These are phyloP conservation scores for Penicillium italicum DNA, from an alignment of 2,329 filamentous ascomycete genomes.

Conservation along the genomic window DNA sequence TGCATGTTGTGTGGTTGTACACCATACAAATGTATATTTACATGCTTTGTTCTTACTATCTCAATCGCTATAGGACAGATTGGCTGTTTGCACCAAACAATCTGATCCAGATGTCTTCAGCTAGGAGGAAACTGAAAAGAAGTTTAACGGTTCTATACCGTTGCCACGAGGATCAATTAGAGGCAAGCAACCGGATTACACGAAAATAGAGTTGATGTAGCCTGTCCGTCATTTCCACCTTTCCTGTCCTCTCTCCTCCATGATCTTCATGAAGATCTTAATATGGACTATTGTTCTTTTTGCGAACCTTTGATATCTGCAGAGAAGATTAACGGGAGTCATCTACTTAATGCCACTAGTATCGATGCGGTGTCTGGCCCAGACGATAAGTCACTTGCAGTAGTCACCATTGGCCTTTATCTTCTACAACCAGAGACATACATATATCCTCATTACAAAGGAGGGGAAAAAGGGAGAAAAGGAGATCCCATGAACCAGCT, in stretches of 20 bases:
- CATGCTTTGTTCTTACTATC: neutral
- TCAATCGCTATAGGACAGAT: neutral
- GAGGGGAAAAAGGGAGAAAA: neutral
- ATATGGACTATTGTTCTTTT: neutral
- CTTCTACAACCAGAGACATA: neutral
- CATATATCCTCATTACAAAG: neutral
- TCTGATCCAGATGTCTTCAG: neutral
- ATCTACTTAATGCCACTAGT: neutral
- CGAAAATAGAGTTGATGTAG: slow-evolving; percentile 23
- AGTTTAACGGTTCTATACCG: neutral
- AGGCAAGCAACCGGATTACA: slow-evolving; percentile 15
- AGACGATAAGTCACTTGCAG: too few relatives aligned
- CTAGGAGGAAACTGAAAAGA: neutral
- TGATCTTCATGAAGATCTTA: neutral
- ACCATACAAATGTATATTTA: neutral
- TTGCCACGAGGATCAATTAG: slow-evolving; percentile 4
- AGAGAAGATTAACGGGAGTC: neutral
- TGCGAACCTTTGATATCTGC: slow-evolving; percentile 9
- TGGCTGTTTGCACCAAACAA: neutral
- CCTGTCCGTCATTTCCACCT: slow-evolving; percentile 16
- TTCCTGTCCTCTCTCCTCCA: neutral
- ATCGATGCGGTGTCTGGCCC: neutral
- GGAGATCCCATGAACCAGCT: neutral
- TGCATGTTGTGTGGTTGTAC: neutral
- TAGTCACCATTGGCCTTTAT: neutral